Percentiles rank a stretch among this genome's conserved stretches.
These are phyloP conservation scores for Paulownia fortunei DNA, from an alignment of 257 asterid species.

Conservation along the genomic window DNA sequence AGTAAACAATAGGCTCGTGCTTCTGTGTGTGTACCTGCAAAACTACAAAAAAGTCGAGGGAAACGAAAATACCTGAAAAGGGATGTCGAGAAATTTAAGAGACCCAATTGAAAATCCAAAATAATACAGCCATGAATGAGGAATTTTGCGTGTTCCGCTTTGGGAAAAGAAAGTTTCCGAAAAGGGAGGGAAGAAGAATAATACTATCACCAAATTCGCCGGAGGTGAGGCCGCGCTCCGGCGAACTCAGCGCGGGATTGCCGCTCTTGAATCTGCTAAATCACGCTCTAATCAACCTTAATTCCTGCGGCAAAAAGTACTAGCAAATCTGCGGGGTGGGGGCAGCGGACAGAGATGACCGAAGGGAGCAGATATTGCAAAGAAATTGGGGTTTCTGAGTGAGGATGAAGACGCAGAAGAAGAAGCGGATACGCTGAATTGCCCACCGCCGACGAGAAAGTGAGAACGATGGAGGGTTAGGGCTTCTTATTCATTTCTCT, in stretches of 20 bases:
- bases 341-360: slow-evolving; percentile 12
- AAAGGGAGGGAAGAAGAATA: not conserved
- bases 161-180: slow-evolving; percentile 28
- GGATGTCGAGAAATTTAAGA: not conserved
- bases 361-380: slow-evolving; percentile 7
- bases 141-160: slow-evolving; percentile 14
- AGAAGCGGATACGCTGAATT: slow-evolving; percentile 25
- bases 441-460: slow-evolving; percentile 40
- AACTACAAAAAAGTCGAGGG: not conserved
- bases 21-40: not conserved
- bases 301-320: not conserved
- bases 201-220: not conserved
- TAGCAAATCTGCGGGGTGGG: not conserved
- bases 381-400: not conserved
- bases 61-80: slow-evolving; percentile 33
- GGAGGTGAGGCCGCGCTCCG: slow-evolving; percentile 7
- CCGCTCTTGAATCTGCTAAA: slow-evolving; percentile 24
- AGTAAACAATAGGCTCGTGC: not conserved
- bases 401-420: slow-evolving; percentile 6
- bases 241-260: slow-evolving; percentile 21
- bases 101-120: not conserved
- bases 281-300: slow-evolving; percentile 20
- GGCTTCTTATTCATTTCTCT: slow-evolving; percentile 31
- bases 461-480: slow-evolving; percentile 31
- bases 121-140: slow-evolving; percentile 4